These are phyloP conservation scores for Plasmodium vinckei DNA, from an alignment of 169 alveolate genomes.

Conservation along the genomic window DNA sequence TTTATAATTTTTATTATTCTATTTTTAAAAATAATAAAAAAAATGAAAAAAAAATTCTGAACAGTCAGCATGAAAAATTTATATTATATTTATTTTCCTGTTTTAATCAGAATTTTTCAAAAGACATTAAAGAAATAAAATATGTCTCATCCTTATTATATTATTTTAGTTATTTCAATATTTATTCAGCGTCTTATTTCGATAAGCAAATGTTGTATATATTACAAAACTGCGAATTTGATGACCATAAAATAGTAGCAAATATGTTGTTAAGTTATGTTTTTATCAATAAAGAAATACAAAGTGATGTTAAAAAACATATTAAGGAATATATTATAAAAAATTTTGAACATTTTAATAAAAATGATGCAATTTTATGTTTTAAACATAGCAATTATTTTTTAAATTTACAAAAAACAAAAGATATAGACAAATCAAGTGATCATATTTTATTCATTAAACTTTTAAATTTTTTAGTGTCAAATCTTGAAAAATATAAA, in stretches of 20 bases:
- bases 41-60: conserved; percentile 63
- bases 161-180: conserved; percentile 58
- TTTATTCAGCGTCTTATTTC: conserved; percentile 37
- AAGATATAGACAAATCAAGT: neutral
- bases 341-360: conserved; percentile 26
- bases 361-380: conserved; percentile 5
- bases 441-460: conserved; percentile 18
- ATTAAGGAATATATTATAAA: conserved; percentile 42
- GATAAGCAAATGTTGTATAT: conserved; percentile 55
- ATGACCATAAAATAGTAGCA: conserved; percentile 9
- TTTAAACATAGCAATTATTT: conserved; percentile 46
- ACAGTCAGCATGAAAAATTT: conserved; percentile 61
- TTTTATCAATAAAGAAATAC: conserved; percentile 21
- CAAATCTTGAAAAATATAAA: conserved; percentile 31
- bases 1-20: conserved; percentile 45
- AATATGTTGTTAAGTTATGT: conserved; percentile 54
- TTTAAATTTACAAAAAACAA: conserved; percentile 9
- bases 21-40: conserved; percentile 19
- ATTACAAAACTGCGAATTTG: conserved; percentile 23
- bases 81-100: conserved; percentile 39
- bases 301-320: conserved; percentile 33
- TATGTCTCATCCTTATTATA: conserved; percentile 42
- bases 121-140: conserved; percentile 46
- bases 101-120: conserved; percentile 53
- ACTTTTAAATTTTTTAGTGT: conserved; percentile 10